A percentile compares a stretch with the other conserved stretches of the same genome.
phyloP scores from a whole-genome alignment of 1,284 basidiomycete genomes.

The Tilletia setariae region DNA sequence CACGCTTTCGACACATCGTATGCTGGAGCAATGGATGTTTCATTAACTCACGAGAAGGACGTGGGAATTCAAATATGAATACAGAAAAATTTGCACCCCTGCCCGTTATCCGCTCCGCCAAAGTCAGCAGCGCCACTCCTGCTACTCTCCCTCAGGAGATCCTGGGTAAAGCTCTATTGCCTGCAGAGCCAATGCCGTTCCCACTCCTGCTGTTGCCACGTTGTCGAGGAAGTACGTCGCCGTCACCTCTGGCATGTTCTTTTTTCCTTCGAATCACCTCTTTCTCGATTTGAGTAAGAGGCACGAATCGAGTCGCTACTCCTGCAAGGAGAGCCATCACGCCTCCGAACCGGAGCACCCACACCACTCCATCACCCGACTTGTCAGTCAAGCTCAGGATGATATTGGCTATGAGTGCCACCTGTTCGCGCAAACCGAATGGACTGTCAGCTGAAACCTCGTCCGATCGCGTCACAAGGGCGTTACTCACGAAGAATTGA shows the following conservation, averaged over 20 bases:
- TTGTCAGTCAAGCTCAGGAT: conserved; percentile 64
- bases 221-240: no score
- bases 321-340: conserved; percentile 56
- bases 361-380: conserved; percentile 64
- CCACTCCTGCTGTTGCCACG: no score
- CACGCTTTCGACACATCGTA: no score
- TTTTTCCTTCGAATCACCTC: conserved; percentile 1
- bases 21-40: no score
- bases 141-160: no score
- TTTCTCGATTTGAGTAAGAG: conserved; percentile 36
- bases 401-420: conserved; percentile 78
- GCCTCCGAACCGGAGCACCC: conserved; percentile 90
- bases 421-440: conserved; percentile 45
- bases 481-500: conserved; percentile 73
- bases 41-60: no score
- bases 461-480: background rate
- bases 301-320: conserved; percentile 33
- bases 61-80: no score
- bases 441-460: background rate
- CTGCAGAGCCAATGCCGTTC: no score
- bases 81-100: no score
- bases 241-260: background rate
- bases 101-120: no score
- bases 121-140: no score
- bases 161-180: no score